Percentiles rank a stretch among this genome's conserved stretches.
These are phyloP conservation scores for Porogramme epimiltina DNA, from an alignment of 1,284 basidiomycete species.

Conservation along the genomic window DNA sequence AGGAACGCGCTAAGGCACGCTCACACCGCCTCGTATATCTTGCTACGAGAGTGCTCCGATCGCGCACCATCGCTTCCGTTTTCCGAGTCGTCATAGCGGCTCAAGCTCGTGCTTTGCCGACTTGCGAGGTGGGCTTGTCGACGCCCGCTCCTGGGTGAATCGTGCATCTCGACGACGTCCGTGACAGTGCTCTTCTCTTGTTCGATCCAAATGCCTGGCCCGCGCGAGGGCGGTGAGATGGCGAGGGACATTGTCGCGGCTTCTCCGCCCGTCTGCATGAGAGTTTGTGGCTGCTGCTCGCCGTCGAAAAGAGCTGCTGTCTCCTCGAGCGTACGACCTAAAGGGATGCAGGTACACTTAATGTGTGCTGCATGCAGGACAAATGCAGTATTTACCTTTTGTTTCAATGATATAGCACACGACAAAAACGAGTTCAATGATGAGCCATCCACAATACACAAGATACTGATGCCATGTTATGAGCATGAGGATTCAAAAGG, in stretches of 20 bases:
- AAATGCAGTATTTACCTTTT: too few species aligned
- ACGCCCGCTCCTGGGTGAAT: slow-evolving; percentile 7
- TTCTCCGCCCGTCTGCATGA: slow-evolving; percentile 50
- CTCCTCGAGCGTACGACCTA: slow-evolving; percentile 66
- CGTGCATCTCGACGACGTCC: slow-evolving; percentile 24
- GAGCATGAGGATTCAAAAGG: background rate
- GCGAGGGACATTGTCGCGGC: slow-evolving; percentile 47
- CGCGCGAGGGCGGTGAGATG: slow-evolving; percentile 8
- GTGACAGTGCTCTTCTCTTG: slow-evolving; percentile 21
- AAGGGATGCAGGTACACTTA: too few species aligned
- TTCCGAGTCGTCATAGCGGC: slow-evolving; percentile 6
- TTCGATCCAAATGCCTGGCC: slow-evolving; percentile 18
- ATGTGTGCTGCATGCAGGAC: too few species aligned
- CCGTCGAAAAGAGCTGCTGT: slow-evolving; percentile 68
- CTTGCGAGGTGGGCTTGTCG: slow-evolving; percentile 1
- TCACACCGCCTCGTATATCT: slow-evolving; percentile 8
- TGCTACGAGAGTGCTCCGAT: slow-evolving; percentile 4
- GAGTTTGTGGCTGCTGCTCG: slow-evolving; percentile 45
- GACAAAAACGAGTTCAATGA: slow-evolving; percentile 59
- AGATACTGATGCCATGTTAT: slow-evolving; percentile 41
- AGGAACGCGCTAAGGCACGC: too few species aligned
- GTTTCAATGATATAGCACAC: slow-evolving; percentile 64
- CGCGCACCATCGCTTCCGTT: background rate
- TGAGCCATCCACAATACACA: slow-evolving; percentile 62
- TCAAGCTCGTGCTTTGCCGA: slow-evolving; percentile 2